Conservation (phyloP, 352 stramenopile species). For the Globisporangium alternatum region DNA sequence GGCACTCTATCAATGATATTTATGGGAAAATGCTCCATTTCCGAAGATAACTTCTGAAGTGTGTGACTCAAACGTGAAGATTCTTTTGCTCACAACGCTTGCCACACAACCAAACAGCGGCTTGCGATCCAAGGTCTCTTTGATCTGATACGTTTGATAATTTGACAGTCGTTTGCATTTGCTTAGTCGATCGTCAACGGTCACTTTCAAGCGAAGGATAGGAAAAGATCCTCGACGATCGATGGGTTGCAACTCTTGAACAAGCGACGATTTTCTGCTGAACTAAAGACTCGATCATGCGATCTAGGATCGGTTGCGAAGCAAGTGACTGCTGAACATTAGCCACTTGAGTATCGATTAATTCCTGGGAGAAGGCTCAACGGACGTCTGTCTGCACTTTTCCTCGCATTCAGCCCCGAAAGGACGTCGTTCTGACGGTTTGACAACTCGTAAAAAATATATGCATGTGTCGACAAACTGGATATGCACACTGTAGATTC, state of each 20-base stretch:
- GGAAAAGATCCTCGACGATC: not conserved
- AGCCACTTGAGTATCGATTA: not conserved
- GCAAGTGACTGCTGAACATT: not conserved
- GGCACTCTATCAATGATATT: not conserved
- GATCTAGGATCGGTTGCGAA: not conserved
- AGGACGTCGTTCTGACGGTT: not conserved
- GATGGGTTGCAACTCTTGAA: not conserved
- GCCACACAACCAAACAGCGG: no score
- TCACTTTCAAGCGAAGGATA: not conserved
- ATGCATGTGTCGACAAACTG: not conserved
- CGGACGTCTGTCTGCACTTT: not conserved
- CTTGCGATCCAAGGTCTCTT: not conserved
- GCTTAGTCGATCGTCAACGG: not conserved
- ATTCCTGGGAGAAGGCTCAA: not conserved
- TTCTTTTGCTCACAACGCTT: no score
- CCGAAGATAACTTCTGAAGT: no score
- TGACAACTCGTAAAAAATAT: not conserved
- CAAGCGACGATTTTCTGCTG: not conserved
- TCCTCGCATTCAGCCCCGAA: not conserved
- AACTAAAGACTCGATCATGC: no score
- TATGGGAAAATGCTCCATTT: not conserved
- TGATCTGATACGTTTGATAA: not conserved
- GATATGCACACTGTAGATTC: not conserved
- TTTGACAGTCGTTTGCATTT: not conserved
- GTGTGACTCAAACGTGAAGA: no score